phyloP scores from a whole-genome alignment of 75 land plant species.

The Cunninghamia lanceolata region DNA sequence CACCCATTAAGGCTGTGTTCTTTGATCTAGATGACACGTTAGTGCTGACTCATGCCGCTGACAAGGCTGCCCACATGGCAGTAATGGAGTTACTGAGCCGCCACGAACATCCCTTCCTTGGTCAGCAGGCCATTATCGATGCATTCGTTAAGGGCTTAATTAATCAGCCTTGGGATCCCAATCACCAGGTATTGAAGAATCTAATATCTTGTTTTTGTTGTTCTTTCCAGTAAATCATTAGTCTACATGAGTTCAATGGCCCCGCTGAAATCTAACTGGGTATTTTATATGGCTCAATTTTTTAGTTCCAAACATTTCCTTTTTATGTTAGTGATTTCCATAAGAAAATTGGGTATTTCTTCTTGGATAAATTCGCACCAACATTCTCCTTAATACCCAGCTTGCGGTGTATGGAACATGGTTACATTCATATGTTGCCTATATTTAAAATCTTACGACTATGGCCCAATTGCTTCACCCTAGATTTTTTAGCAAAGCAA shows the following conservation, averaged over 20 bases:
- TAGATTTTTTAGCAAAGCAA: background rate
- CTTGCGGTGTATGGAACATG: background rate
- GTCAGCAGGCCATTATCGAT: conserved; percentile 26
- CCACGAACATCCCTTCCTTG: conserved; percentile 14
- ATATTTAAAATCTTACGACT: background rate
- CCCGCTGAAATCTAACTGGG: background rate
- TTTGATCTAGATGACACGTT: conserved; percentile 53
- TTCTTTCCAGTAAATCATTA: background rate
- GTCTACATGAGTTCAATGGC: background rate
- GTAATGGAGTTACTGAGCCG: conserved; percentile 14
- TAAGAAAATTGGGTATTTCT: background rate
- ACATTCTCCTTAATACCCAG: background rate
- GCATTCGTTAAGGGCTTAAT: conserved; percentile 19
- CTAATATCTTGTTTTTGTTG: background rate
- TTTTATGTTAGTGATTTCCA: background rate
- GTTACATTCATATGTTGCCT: background rate
- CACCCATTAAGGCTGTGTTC: conserved; percentile 27
- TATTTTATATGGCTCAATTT: background rate
- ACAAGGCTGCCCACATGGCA: conserved; percentile 22
- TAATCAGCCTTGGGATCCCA: conserved; percentile 43
- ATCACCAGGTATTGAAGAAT: conserved; percentile 22
- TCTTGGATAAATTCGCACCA: background rate
- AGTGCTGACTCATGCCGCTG: conserved; percentile 39
- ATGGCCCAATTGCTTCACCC: background rate
- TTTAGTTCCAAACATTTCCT: background rate